Evolutionary conservation across 2,329 filamentous ascomycete species (phyloP).

Genomic region (Coniochaeta sp.): DNA sequence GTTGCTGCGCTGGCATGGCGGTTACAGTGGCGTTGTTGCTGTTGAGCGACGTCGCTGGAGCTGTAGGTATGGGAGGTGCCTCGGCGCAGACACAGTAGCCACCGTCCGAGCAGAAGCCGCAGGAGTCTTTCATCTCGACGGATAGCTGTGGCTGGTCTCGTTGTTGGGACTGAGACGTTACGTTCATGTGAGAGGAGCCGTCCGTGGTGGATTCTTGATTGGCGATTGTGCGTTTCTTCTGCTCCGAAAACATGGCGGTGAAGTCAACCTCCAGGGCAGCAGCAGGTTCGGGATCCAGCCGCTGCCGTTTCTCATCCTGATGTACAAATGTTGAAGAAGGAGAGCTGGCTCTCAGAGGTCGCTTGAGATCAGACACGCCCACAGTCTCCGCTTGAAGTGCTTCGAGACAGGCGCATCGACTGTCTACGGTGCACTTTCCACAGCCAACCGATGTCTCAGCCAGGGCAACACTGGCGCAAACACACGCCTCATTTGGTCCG

Average conservation of each 20-base stretch:
- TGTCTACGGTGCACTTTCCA: conserved; percentile 55
- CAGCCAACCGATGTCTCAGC: conserved; percentile 51
- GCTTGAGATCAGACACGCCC: conserved; percentile 37
- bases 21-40: conserved; percentile 18
- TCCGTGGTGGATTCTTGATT: conserved; percentile 15
- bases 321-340: conserved; percentile 28
- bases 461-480: conserved; percentile 52
- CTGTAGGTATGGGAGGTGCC: conserved; percentile 10
- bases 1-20: conserved; percentile 31
- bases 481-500: conserved; percentile 43
- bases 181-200: neutral
- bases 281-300: conserved; percentile 32
- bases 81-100: conserved; percentile 80
- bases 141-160: conserved; percentile 22
- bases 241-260: conserved; percentile 55
- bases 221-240: conserved; percentile 23
- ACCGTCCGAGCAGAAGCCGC: conserved; percentile 76
- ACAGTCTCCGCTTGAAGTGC: conserved; percentile 37
- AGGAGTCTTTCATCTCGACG: conserved; percentile 55
- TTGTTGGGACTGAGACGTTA: conserved; percentile 7
- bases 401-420: conserved; percentile 59
- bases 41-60: conserved; percentile 5
- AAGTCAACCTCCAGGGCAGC: conserved; percentile 64
- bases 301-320: conserved; percentile 49
- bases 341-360: conserved; percentile 33